Base-by-base conservation (phyloP, 768 basidiomycete species). In the Collybia nuda region DNA sequence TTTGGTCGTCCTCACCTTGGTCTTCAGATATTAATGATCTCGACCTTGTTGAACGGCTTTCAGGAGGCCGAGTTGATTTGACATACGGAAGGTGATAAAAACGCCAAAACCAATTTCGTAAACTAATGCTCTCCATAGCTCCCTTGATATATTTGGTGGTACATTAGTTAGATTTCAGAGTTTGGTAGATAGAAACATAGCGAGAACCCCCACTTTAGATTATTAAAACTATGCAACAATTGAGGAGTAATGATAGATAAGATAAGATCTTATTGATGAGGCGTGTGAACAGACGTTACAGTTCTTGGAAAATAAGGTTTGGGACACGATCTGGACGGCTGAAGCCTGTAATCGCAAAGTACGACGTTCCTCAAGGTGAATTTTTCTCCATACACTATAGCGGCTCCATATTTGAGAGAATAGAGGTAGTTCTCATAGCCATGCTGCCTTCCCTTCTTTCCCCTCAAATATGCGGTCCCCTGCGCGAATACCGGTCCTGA, bases 11-110 rank as follows among this genome's bases (percentile, higher is more conserved):
- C 2, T 49, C 2, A 38, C 24, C 44, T 47, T n/a, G 29, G 28
- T 36, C 41, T 50, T 26, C 32, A 95, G 95, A 87, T 50, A 73
- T 95, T 46, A 74, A 77, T 7, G 96, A 98, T 67, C 76, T 98
- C 23, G 79, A 80, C 35, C 77, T 90, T 3, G 95, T 99, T 5
- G 77, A 96, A 58, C 66, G 67, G 5, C 76, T 98, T 3, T 96
- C 93, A 3, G 66, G 66, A 15, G 97, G 97, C 15, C 85, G 79
- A 43, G 92, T 98, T 14, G 90, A 93, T 63, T 67, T 95, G 57
- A 95, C 92, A 6, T 95, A 80, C 59, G 92, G 92, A 56, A 91
- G 88, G 86, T 88, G 52, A 40, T 59, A 32, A 32, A 32, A 32
- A 32, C 6, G 12, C 14, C 14, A 14, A 5, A 48, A 12, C 32